Base-by-base conservation (phyloP, 2,329 filamentous ascomycete genomes). In the Talaromyces sp. region DNA sequence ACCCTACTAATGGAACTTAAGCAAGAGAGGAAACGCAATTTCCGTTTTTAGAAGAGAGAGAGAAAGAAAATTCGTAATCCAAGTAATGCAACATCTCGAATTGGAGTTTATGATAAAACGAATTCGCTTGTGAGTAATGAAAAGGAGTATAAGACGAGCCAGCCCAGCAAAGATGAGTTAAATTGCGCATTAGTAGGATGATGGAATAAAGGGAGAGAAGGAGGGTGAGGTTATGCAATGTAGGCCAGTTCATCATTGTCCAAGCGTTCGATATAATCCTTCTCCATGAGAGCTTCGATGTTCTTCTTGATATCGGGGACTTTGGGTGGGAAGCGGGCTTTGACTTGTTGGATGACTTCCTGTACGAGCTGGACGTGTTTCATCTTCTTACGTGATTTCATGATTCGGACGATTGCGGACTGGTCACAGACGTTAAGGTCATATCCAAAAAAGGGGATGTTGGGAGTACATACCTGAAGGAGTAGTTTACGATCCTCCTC, bases 381-480 rank as follows among this genome's bases (percentile, higher is more conserved):
- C 92, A 98, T 96, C 82, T 90, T 92, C 88, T 99, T 98, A 67
- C 95, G 90, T 3, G 94, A 96, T 84, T 99, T 99, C 95, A 99
- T 99, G 82, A 99, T 97, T 74, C 95, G 92, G 65, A 99, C 95
- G 78, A 99, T 98, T 27, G 94, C 93, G 68, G 95, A 98, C 94
- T 99, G 60, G 4, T 66, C 50, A 14, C 16, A 2, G 60, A 58
- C 66, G 68, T 50, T 54, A 16, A 43, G 69, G 80, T 6, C 8
- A 19, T 31, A 27, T 7, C 66, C 65, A 68, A 49, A 49, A 65
- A 69, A 33, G 37, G 24, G 13, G 10, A 3, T 37, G 39, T 31
- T 16, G 56, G 64, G 61, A 64, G 63, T 69, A 84, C 89, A 79
- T 86, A 97, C 94, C 89, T 99, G 95, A 76, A 98, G 90, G 66